phyloP scores from a whole-genome alignment of 2,329 filamentous ascomycete genomes.

The Aspergillus pseudotamarii region DNA sequence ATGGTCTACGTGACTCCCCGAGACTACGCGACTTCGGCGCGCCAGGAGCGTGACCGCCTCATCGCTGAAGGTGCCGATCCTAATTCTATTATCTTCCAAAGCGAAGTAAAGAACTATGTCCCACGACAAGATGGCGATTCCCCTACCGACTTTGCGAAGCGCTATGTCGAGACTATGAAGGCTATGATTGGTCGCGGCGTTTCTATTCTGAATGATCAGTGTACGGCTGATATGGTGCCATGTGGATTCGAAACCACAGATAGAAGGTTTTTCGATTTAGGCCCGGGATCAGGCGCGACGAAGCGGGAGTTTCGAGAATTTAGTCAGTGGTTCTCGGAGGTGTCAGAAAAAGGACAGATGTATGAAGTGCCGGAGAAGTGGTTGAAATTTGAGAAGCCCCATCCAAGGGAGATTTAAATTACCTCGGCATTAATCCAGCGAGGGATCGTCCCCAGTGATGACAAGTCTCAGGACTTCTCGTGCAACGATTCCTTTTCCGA shows the following conservation, averaged over 20 bases:
- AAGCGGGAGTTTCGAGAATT: background rate
- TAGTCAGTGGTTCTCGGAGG: background rate
- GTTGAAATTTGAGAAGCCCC: background rate
- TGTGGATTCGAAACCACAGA: background rate
- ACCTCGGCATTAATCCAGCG: no score
- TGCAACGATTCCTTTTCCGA: no score
- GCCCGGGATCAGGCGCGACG: background rate
- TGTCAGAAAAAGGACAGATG: background rate
- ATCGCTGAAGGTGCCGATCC: background rate
- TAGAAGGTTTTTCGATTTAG: background rate
- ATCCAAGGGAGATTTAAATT: background rate
- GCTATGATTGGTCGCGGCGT: background rate
- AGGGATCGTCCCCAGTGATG: no score
- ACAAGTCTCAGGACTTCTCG: no score
- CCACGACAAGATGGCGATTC: background rate
- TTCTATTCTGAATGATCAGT: background rate
- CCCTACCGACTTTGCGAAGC: background rate
- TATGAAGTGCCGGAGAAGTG: background rate
- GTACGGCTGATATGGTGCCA: background rate
- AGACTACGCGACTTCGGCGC: background rate
- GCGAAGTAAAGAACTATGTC: background rate
- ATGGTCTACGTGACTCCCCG: background rate
- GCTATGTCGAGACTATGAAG: background rate
- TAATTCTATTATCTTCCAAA: background rate
- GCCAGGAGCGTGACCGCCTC: background rate